Evolutionary conservation across 306 rosid species (phyloP), one percentile per base, ranked within the genome.

Genomic region (Cicer judaicum): DNA sequence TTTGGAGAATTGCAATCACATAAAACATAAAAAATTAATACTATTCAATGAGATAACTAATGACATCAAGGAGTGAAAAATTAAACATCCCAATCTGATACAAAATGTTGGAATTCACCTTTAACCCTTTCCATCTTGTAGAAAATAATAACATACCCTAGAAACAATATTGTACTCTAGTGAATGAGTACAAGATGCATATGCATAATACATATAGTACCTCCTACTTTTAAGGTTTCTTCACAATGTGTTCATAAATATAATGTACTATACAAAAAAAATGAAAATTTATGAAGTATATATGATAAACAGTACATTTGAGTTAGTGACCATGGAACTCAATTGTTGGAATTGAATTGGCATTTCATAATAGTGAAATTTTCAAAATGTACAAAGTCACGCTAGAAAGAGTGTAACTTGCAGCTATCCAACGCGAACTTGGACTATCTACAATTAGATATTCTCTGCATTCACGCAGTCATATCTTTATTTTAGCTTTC

Each of bases 141-240:
- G 11, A 11, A 57, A 57, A 57, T 21, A 57, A 10, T 24, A 60
- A 60, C 65, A 60, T 29, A 60, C 7, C 65, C 65, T 60, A 60
- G 6, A 60, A 2, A 60, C 63, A 56, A 8, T 56, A 56, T 56
- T 56, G 24, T 21, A 57, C 10, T 21, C 67, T 62, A 62, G 6
- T 4, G 8, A 48, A 70, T 47, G 77, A 64, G 49, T 74, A 65
- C 84, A 75, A 74, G 14, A 70, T 55, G 63, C 79, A 64, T 60
- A 66, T 36, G 36, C 73, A 43, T 7, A 44, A 10, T 61, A 61
- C 63, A 60, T n/a, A 61, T 11, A 3, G 64, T 49, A 6, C 43
- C 59, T 81, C 64, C 52, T 70, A 70, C 29, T 81, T 71, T 56
- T 15, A 64, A 38, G 59, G 43, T 61, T 66, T 67, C 72, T 47